These are phyloP conservation scores for Penicillium sp. DNA, from an alignment of 2,329 filamentous ascomycete species.

Conservation along the genomic window DNA sequence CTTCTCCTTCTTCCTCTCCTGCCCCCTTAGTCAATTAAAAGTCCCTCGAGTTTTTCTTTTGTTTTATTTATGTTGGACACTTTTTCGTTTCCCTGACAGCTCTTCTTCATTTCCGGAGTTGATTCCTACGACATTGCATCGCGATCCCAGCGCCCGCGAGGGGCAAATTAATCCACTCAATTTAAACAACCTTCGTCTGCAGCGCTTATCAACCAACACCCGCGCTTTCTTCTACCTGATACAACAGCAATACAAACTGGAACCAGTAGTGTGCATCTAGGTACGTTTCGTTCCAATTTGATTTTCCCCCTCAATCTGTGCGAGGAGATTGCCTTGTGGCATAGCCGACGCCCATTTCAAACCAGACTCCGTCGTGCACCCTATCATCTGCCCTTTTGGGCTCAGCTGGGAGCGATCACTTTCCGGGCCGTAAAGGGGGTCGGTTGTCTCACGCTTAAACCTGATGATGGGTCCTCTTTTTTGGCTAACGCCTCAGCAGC, in stretches of 20 bases:
- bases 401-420: slow-evolving; percentile 5
- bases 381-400: background rate
- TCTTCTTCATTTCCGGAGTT: background rate
- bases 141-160: slow-evolving; percentile 20
- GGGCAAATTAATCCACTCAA: slow-evolving; percentile 16
- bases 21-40: background rate
- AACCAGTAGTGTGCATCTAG: background rate
- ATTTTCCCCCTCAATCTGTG: background rate
- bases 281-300: slow-evolving; percentile 1
- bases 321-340: background rate
- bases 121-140: background rate
- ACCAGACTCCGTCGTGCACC: slow-evolving; percentile 6
- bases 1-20: background rate
- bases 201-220: slow-evolving; percentile 25
- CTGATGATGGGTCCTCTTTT: slow-evolving; percentile 2
- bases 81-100: background rate
- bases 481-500: slow-evolving; percentile 18
- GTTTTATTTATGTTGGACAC: background rate
- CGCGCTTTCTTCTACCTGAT: slow-evolving; percentile 23
- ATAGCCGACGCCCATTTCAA: slow-evolving; percentile 1
- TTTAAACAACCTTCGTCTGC: slow-evolving; percentile 10
- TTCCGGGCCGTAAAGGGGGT: slow-evolving; percentile 6
- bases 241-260: slow-evolving; percentile 2
- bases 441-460: slow-evolving; percentile 19
- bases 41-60: background rate